Base-by-base conservation (phyloP, 1,139 yeast genomes). In the Pichia sp. region DNA sequence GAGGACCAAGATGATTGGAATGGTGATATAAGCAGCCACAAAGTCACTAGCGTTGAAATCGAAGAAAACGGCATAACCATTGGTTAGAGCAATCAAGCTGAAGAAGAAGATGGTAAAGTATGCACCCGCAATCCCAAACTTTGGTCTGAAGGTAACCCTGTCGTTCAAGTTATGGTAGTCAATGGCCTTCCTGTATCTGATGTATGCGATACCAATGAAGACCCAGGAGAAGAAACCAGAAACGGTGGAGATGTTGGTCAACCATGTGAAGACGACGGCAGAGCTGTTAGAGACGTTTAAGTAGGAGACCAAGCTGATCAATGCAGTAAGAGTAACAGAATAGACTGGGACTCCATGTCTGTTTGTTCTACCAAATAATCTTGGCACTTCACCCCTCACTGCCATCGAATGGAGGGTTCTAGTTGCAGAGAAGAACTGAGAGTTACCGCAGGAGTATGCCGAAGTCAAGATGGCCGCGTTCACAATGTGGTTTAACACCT, bases 21-120 rank as follows among this genome's bases (percentile, higher is more conserved):
- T 65, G 1, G 87, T 81, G 60, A 83, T 73, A 68, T 84, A 84
- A 10, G 87, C 82, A 29, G 87, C 86, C 55, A 83, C 69, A 61
- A 84, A 83, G 65, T 65, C 67, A 31, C 75, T 63, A n/a, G 77
- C 80, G 51, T 69, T 73, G 60, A 77, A 63, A 53, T 68, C 70
- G 59, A 73, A 79, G 73, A 80, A 80, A 27, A 73, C 74, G 4
- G 66, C 64, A 67, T 73, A 80, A 45, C 87, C 87, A 59, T 83
- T 82, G 27, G 85, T 80, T 38, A 82, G 55, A 17, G 79, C 72
- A 53, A 83, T 66, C 20, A 83, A 43, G 2, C 71, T 58, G 57
- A 80, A 73, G 62, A 81, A 73, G 41, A 71, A 52, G 2, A 76
- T 67, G 16, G 74, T 74, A 51, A 71, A 67, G 61, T 73, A 80